Evolutionary conservation across 345 rosid species (phyloP).

Genomic region (Citrus glauca): DNA sequence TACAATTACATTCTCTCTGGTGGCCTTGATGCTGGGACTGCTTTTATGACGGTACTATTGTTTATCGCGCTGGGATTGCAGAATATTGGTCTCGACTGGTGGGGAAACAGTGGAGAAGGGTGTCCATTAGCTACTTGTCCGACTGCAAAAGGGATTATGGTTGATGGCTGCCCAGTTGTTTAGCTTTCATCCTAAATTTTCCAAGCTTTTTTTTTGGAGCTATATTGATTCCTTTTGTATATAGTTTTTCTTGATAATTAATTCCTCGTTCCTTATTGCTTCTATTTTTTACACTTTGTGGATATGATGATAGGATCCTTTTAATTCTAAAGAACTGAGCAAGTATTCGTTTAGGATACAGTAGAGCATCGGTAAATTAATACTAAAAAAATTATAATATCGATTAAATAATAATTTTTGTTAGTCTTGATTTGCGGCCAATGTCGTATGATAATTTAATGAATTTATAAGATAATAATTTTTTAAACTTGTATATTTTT

Average conservation of each 20-base stretch:
- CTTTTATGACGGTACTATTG: conserved; percentile 58
- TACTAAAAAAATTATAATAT: no score
- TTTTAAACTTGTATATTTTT: no score
- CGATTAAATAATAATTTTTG: no score
- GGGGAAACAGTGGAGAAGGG: conserved; percentile 60
- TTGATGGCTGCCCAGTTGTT: conserved; percentile 56
- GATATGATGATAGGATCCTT: no score
- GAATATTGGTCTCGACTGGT: conserved; percentile 49
- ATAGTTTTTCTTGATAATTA: neutral
- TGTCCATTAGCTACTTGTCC: conserved; percentile 73
- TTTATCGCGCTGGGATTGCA: conserved; percentile 46
- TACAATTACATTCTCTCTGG: conserved; percentile 70
- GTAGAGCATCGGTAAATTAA: no score
- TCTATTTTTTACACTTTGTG: no score
- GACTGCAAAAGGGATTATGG: conserved; percentile 49
- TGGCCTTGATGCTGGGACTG: conserved; percentile 77
- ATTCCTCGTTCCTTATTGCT: no score
- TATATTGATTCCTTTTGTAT: neutral
- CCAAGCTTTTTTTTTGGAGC: neutral
- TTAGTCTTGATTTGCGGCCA: no score
- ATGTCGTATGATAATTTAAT: no score
- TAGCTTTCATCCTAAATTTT: neutral
- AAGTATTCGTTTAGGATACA: no score
- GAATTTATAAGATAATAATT: no score
- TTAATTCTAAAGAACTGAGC: no score